Conservation (phyloP, 768 basidiomycete genomes). For the Epithele typhae region DNA sequence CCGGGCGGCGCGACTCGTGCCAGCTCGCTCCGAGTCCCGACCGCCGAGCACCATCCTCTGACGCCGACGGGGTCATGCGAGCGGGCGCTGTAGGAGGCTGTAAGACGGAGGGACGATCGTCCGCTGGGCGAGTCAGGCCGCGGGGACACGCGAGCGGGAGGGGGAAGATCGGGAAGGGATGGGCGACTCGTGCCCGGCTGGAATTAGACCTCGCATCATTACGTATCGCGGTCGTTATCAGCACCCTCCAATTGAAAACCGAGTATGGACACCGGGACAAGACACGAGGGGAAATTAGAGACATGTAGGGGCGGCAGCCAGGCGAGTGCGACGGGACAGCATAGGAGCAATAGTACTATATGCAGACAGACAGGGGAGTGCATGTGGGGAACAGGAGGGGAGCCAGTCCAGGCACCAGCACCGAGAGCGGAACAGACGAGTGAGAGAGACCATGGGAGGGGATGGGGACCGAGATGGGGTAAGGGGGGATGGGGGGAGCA, state of each 20-base stretch:
- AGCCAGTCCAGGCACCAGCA: not conserved
- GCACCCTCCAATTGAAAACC: slow-evolving; percentile 16
- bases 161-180: no score
- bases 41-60: no score
- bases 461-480: not conserved
- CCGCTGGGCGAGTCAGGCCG: no score
- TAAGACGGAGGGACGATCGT: no score
- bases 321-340: slow-evolving; percentile 5
- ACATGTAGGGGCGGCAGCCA: slow-evolving; percentile 11
- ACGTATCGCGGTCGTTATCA: slow-evolving; percentile 13
- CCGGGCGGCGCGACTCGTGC: no score
- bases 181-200: no score
- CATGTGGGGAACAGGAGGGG: not conserved
- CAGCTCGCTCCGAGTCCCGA: no score
- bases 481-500: not conserved
- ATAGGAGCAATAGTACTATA: slow-evolving; percentile 16
- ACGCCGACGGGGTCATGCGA: no score
- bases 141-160: no score
- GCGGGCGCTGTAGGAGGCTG: no score
- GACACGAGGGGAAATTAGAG: no score
- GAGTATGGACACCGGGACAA: slow-evolving; percentile 7
- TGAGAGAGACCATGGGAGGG: not conserved
- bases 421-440: slow-evolving; percentile 6
- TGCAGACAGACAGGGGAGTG: slow-evolving; percentile 1
- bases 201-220: slow-evolving; percentile 6